Evolutionary conservation across 2,329 filamentous ascomycete genomes (phyloP), one percentile per base, ranked within the genome.

Genomic region (Intubia oerlemansii): DNA sequence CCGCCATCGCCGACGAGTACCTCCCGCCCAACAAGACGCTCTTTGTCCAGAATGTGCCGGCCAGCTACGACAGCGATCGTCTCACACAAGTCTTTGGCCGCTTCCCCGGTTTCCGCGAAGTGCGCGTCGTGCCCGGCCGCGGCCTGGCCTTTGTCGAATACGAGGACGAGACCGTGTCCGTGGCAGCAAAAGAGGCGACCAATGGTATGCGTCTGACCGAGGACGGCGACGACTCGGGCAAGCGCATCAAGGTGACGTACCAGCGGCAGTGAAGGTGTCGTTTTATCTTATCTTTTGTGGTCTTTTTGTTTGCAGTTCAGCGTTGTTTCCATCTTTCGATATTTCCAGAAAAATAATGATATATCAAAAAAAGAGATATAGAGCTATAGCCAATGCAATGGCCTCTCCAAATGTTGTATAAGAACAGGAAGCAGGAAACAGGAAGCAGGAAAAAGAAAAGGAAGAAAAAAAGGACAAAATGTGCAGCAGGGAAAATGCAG

Each of bases 121-220:
- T 93, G 25, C 70, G 88, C 43, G 53, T 81, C 46, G 85, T 95
- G 25, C 84, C 85, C 5, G 78, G 81, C 17, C 62, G 69, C 38
- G 81, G 81, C 4, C 84, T 98, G 49, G 88, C 82, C 1, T 98
- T 98, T 49, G 81, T 93, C 34, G 88, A 98, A 51, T 98, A 95
- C 54, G 81, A 92, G 43, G 72, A 68, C 39, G 82, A 95, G 54
- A 64, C 73, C 27, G 82, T 80, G 24, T 84, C 88, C 17, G 92
- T 92, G 42, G 74, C 71, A 31, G 88, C 88, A 12, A 95, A 92
- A 61, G 85, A 95, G 59, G 81, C 75, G 38, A 91, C 81, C 18
- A 75, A 79, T 10, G 81, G 81, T 14, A 84, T 88, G 68, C 59
- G 67, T 15, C 56, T 98, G 40, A 77, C 74, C 30, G 65, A 66